These are phyloP conservation scores for Clathrospora elynae DNA, from an alignment of 2,329 filamentous ascomycete genomes.

Conservation along the genomic window DNA sequence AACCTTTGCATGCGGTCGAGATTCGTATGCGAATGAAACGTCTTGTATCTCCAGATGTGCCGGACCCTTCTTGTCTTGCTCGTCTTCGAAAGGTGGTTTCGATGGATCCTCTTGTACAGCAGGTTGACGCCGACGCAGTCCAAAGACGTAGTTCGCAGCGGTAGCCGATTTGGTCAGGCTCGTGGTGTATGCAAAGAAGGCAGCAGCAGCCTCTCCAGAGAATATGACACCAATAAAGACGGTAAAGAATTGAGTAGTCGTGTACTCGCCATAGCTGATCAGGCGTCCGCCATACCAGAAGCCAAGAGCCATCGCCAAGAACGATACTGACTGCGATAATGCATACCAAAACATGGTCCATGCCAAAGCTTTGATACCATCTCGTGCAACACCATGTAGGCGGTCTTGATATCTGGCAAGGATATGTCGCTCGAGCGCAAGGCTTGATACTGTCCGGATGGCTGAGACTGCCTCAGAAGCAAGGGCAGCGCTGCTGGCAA, in stretches of 20 bases:
- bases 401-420: conserved; percentile 67
- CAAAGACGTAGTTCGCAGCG: conserved; percentile 65
- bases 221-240: conserved; percentile 67
- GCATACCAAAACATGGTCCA: conserved; percentile 82
- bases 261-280: conserved; percentile 56
- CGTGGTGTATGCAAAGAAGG: conserved; percentile 89
- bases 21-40: conserved; percentile 82
- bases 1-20: conserved; percentile 75
- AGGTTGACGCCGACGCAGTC: conserved; percentile 48
- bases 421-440: conserved; percentile 86
- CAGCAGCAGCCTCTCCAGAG: conserved; percentile 69
- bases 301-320: conserved; percentile 41
- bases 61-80: conserved; percentile 39
- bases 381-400: conserved; percentile 60
- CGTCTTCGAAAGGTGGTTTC: conserved; percentile 41
- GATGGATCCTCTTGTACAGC: conserved; percentile 47
- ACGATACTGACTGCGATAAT: conserved; percentile 76
- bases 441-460: conserved; percentile 88
- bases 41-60: conserved; percentile 56
- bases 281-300: conserved; percentile 49
- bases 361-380: conserved; percentile 68
- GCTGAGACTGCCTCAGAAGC: conserved; percentile 93
- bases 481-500: conserved; percentile 66
- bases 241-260: conserved; percentile 87
- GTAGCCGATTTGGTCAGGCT: conserved; percentile 97